Percentiles rank a stretch among this genome's conserved stretches.
These are phyloP conservation scores for Suillus lakei DNA, from an alignment of 768 basidiomycete species.

Conservation along the genomic window DNA sequence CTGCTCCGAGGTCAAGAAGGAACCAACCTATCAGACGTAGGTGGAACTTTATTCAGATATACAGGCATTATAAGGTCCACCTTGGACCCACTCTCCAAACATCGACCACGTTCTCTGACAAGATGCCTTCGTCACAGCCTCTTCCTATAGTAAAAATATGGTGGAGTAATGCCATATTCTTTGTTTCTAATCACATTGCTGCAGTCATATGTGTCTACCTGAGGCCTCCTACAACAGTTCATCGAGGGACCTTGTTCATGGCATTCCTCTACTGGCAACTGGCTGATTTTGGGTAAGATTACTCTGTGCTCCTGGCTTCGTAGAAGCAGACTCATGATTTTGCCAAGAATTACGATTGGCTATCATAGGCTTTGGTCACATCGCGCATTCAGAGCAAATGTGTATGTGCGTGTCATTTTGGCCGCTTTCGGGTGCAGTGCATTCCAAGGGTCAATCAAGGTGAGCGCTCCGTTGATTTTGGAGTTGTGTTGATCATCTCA, in stretches of 20 bases:
- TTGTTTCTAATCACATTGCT: slow-evolving; percentile 59
- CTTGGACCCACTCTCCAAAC: not conserved
- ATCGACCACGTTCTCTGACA: not conserved
- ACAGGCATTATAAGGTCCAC: not conserved
- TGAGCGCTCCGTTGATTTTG: slow-evolving; percentile 28
- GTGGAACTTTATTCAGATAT: not conserved
- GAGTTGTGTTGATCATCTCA: not conserved
- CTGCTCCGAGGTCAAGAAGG: not conserved
- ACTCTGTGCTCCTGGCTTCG: not conserved
- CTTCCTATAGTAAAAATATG: slow-evolving; percentile 45
- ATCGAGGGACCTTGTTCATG: slow-evolving; percentile 52
- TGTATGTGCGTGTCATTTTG: slow-evolving; percentile 58
- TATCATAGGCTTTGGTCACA: slow-evolving; percentile 86
- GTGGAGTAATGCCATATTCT: slow-evolving; percentile 69
- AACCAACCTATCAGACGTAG: not conserved
- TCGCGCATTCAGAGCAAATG: slow-evolving; percentile 63
- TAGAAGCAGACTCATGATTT: slow-evolving; percentile 1
- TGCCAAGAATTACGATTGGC: slow-evolving; percentile 67
- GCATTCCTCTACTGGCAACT: slow-evolving; percentile 68
- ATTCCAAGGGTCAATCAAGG: slow-evolving; percentile 83
- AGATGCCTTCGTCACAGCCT: not conserved
- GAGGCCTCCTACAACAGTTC: slow-evolving; percentile 50
- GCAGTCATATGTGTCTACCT: slow-evolving; percentile 56
- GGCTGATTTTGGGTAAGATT: slow-evolving; percentile 67
- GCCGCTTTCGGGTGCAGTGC: slow-evolving; percentile 73